Conservation (phyloP, 2,329 filamentous ascomycete genomes). For the Falciphora oryzae region DNA sequence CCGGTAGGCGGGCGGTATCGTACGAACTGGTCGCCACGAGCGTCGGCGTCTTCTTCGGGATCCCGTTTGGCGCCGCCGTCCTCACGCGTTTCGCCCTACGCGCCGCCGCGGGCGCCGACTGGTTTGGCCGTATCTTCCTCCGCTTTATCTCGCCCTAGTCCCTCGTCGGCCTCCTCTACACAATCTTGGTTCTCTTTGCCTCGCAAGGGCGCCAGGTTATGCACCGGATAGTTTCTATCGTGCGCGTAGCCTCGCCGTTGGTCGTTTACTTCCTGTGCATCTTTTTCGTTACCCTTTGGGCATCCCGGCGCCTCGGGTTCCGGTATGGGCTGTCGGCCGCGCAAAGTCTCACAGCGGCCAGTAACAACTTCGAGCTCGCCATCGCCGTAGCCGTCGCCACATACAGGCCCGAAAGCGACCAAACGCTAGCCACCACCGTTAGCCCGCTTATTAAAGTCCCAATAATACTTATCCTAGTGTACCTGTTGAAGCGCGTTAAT, state of each 20-base stretch:
- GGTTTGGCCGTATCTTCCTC: constrained; percentile 68
- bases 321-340: constrained; percentile 65
- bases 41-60: constrained; percentile 79
- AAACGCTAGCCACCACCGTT: constrained; percentile 77
- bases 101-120: constrained; percentile 43
- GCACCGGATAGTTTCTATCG: constrained; percentile 75
- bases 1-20: constrained; percentile 30
- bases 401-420: constrained; percentile 70
- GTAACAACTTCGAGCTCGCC: constrained; percentile 89
- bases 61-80: constrained; percentile 74
- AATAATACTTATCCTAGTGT: constrained; percentile 71
- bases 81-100: constrained; percentile 64
- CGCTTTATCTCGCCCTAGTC: constrained; percentile 66
- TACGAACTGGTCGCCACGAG: constrained; percentile 71
- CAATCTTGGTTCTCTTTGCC: constrained; percentile 79
- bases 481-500: constrained; percentile 58
- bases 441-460: constrained; percentile 84
- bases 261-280: constrained; percentile 74
- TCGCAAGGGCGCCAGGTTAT: constrained; percentile 73
- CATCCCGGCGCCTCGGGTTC: constrained; percentile 61
- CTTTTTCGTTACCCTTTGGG: constrained; percentile 63
- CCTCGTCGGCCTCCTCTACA: constrained; percentile 78
- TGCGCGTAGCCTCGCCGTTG: constrained; percentile 74
- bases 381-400: constrained; percentile 83
- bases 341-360: constrained; percentile 83